phyloP scores from a whole-genome alignment of 2,329 filamentous ascomycete species.

The Monilinia vaccinii-corymbosi region DNA sequence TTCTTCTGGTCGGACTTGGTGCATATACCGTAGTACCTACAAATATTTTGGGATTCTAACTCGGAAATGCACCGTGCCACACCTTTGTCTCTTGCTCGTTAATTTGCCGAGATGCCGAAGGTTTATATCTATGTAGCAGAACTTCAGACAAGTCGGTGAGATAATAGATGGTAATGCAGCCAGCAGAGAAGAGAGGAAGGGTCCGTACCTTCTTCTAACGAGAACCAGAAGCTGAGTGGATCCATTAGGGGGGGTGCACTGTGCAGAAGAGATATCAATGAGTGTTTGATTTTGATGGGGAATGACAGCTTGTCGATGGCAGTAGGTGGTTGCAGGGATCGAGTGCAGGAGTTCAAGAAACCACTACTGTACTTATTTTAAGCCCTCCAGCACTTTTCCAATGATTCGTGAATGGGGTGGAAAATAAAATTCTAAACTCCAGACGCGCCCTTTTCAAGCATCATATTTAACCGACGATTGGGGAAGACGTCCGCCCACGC shows the following conservation, averaged over 20 bases:
- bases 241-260: not conserved
- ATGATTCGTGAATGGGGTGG: not conserved
- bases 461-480: not conserved
- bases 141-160: not conserved
- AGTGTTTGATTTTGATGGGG: not conserved
- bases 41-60: too few species aligned
- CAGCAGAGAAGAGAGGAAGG: not conserved
- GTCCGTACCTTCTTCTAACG: not conserved
- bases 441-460: not conserved
- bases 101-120: too few species aligned
- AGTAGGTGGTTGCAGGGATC: too few species aligned
- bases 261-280: not conserved
- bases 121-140: too few species aligned
- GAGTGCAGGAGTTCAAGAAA: too few species aligned
- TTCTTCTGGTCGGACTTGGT: too few species aligned
- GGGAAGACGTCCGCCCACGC: not conserved
- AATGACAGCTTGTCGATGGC: not conserved
- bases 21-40: too few species aligned
- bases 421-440: not conserved
- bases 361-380: not conserved
- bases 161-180: not conserved
- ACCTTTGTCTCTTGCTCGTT: too few species aligned
- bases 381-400: not conserved
- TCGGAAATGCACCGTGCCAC: too few species aligned
- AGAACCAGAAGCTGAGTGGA: not conserved